These are phyloP conservation scores for Obelidium mucronatum DNA, from an alignment of 192 early-diverging fungal genomes.

Conservation along the genomic window DNA sequence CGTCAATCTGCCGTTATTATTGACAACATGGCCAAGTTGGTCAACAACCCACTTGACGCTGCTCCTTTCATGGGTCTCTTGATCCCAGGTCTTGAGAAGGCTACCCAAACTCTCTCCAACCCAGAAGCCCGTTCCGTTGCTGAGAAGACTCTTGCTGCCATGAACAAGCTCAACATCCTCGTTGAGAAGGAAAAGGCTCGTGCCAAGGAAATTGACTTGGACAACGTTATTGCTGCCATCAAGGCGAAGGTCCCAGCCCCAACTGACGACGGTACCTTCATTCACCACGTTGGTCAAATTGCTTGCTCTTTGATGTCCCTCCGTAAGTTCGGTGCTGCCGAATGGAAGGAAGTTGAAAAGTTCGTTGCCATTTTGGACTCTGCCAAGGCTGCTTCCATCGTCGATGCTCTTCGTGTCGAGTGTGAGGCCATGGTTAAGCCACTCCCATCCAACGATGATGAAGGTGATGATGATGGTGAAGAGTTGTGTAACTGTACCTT, in stretches of 20 bases:
- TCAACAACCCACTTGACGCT: conserved; percentile 80
- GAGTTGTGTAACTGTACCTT: conserved; percentile 78
- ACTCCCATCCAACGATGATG: conserved; percentile 30
- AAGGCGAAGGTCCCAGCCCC: conserved; percentile 55
- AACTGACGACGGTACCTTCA: conserved; percentile 46
- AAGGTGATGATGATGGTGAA: conserved; percentile 55
- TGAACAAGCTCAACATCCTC: conserved; percentile 46
- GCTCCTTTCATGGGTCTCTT: conserved; percentile 81
- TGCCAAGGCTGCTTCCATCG: conserved; percentile 38
- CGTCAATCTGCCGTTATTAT: conserved; percentile 82
- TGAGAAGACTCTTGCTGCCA: conserved; percentile 66
- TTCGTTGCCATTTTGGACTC: conserved; percentile 61
- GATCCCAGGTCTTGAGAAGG: conserved; percentile 77
- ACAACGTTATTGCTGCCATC: conserved; percentile 50
- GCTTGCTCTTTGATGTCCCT: conserved; percentile 66
- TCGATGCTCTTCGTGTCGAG: conserved; percentile 34
- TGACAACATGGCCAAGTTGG: conserved; percentile 91
- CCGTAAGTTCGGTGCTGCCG: conserved; percentile 69
- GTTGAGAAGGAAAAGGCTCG: conserved; percentile 47
- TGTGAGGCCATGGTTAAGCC: conserved; percentile 29
- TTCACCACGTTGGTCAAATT: conserved; percentile 66
- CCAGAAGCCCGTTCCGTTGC: conserved; percentile 80
- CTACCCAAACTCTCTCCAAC: conserved; percentile 75
- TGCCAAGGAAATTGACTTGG: conserved; percentile 48
- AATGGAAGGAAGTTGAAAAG: conserved; percentile 66